phyloP scores from a whole-genome alignment of 2,329 filamentous ascomycete species.

The Huntiella moniliformis region DNA sequence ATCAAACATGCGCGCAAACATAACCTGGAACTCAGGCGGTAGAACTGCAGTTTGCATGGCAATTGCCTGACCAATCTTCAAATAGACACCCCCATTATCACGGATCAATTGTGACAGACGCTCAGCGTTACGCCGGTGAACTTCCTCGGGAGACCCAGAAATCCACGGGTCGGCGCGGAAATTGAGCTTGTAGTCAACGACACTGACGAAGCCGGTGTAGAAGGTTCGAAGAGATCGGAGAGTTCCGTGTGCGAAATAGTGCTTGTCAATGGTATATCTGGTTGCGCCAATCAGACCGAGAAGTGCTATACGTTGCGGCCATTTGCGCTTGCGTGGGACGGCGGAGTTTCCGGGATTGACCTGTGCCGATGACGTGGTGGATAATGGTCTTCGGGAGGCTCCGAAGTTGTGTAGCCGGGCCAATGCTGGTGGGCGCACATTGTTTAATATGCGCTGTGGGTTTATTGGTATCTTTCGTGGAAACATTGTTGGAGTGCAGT shows the following conservation, averaged over 20 bases:
- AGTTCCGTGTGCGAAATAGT: constrained; percentile 62
- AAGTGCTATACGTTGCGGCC: constrained; percentile 54
- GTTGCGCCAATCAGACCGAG: constrained; percentile 39
- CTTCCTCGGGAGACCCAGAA: constrained; percentile 50
- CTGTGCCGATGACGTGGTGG: too few species aligned
- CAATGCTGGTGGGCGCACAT: too few species aligned
- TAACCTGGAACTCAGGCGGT: constrained; percentile 84
- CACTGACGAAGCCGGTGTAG: constrained; percentile 56
- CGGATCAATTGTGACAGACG: constrained; percentile 64
- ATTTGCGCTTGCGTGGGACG: constrained; percentile 20
- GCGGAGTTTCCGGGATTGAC: too few species aligned
- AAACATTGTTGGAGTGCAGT: too few species aligned
- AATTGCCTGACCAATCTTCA: constrained; percentile 96
- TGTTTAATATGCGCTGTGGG: too few species aligned
- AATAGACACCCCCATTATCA: constrained; percentile 76
- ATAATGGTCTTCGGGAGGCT: too few species aligned
- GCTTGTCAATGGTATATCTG: constrained; percentile 49
- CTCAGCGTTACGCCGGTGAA: constrained; percentile 72
- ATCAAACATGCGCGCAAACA: constrained; percentile 95
- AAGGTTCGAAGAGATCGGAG: constrained; percentile 70
- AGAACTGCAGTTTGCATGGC: constrained; percentile 94
- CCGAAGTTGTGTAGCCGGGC: too few species aligned
- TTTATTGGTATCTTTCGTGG: too few species aligned
- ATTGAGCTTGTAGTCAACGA: constrained; percentile 90
- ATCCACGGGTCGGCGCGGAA: constrained; percentile 67